phyloP scores from a whole-genome alignment of 2,329 filamentous ascomycete species.

The Onygenales sp. region DNA sequence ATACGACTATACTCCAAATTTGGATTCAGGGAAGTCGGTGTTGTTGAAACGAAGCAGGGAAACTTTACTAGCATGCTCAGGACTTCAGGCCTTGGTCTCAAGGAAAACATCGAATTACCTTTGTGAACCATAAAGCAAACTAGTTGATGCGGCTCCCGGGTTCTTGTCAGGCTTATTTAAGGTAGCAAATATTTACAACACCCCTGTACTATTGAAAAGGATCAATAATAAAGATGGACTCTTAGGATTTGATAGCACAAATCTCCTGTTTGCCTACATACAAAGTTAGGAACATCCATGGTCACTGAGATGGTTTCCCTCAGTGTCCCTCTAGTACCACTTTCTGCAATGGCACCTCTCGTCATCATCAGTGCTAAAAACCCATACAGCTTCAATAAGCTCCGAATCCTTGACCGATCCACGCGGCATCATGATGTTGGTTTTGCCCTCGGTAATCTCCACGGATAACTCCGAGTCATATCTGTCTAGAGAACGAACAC shows the following conservation, averaged over 20 bases:
- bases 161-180: not conserved
- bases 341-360: not conserved
- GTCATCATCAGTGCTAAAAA: not conserved
- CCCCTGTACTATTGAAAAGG: not conserved
- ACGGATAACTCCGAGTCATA: too few relatives aligned
- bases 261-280: not conserved
- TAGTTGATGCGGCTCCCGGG: not conserved
- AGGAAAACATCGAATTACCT: not conserved
- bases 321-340: not conserved
- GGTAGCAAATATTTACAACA: not conserved
- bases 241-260: not conserved
- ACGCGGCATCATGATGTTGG: not conserved
- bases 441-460: too few relatives aligned
- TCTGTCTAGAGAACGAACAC: too few relatives aligned
- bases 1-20: conserved; percentile 4
- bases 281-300: not conserved
- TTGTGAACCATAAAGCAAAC: not conserved
- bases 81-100: not conserved
- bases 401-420: not conserved
- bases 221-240: not conserved
- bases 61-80: conserved; percentile 6
- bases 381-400: not conserved
- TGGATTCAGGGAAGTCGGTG: conserved; percentile 3
- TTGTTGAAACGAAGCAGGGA: not conserved
- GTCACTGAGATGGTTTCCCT: not conserved